phyloP scores from a whole-genome alignment of 371 early-diverging fungal genomes.

The Mucor velutinosus region DNA sequence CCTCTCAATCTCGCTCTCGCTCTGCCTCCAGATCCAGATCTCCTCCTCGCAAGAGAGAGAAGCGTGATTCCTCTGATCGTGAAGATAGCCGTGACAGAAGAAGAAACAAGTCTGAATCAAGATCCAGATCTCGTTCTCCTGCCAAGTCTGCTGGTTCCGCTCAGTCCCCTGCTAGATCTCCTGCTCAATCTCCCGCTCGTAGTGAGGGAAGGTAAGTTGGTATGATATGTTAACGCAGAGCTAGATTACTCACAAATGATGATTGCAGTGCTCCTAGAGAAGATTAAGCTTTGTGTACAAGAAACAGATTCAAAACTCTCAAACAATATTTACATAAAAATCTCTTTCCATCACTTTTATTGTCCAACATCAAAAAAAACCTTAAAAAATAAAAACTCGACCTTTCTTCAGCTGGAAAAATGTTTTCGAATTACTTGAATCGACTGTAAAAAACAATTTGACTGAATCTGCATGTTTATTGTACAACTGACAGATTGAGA shows the following conservation, averaged over 20 bases:
- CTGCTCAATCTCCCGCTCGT: conserved; percentile 27
- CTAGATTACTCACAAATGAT: neutral
- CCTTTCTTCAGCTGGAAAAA: neutral
- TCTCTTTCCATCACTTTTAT: conserved; percentile 2
- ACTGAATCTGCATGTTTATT: neutral
- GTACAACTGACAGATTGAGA: neutral
- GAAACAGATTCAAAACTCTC: neutral
- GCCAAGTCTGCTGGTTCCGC: conserved; percentile 18
- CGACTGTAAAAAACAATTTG: conserved; percentile 15
- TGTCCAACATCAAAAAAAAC: conserved; percentile 1
- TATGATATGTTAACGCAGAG: neutral
- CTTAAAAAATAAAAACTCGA: neutral
- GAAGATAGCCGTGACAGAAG: conserved; percentile 28
- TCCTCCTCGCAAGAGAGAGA: conserved; percentile 39
- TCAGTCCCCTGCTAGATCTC: conserved; percentile 29
- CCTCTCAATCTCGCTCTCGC: conserved; percentile 39
- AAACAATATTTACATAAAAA: conserved; percentile 4
- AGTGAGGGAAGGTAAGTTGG: conserved; percentile 30
- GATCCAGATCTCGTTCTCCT: conserved; percentile 56
- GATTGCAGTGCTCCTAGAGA: conserved; percentile 17
- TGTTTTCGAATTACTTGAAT: conserved; percentile 20
- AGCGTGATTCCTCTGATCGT: conserved; percentile 46
- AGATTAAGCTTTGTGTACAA: conserved; percentile 13
- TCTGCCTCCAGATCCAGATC: conserved; percentile 44
- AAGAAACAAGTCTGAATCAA: conserved; percentile 5